A percentile compares a stretch with the other conserved stretches of the same genome.
phyloP scores from a whole-genome alignment of 2,329 filamentous ascomycete genomes.

The Calonectria montana region DNA sequence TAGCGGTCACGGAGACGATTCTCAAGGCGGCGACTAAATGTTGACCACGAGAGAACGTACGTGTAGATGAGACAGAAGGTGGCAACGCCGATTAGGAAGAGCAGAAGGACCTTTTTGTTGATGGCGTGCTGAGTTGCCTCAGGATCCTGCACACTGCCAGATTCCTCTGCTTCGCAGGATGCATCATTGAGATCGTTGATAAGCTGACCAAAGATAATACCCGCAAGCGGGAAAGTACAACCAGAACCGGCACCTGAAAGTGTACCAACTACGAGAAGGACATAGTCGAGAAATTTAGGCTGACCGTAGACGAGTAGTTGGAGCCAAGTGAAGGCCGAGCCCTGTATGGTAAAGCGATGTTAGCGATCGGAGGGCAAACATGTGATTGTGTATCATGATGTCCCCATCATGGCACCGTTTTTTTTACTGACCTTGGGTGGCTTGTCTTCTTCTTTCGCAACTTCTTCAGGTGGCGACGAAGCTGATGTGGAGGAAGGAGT shows the following conservation, averaged over 20 bases:
- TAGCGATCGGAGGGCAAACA: slow-evolving; percentile 8
- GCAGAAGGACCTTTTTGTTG: slow-evolving; percentile 67
- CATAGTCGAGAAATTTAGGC: slow-evolving; percentile 55
- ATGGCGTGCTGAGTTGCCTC: slow-evolving; percentile 54
- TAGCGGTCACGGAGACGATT: slow-evolving; percentile 72
- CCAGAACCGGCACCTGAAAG: slow-evolving; percentile 67
- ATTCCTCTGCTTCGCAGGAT: slow-evolving; percentile 55
- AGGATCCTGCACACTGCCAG: slow-evolving; percentile 35
- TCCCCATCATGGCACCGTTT: background rate
- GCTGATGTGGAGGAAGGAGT: background rate
- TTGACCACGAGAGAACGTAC: slow-evolving; percentile 72
- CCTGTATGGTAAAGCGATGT: slow-evolving; percentile 17
- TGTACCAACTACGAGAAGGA: slow-evolving; percentile 55
- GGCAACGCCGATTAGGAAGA: slow-evolving; percentile 73
- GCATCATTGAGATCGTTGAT: slow-evolving; percentile 70
- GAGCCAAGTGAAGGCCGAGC: slow-evolving; percentile 53
- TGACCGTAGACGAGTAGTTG: slow-evolving; percentile 58
- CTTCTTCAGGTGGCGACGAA: background rate
- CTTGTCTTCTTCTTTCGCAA: background rate
- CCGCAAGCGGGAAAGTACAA: slow-evolving; percentile 72
- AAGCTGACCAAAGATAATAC: slow-evolving; percentile 72
- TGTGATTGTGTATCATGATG: background rate
- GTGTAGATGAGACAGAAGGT: slow-evolving; percentile 73
- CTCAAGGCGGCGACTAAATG: slow-evolving; percentile 72
- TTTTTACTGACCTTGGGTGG: slow-evolving; percentile 13